Conservation (phyloP, 257 asterid species). For the Misopates orontium region DNA sequence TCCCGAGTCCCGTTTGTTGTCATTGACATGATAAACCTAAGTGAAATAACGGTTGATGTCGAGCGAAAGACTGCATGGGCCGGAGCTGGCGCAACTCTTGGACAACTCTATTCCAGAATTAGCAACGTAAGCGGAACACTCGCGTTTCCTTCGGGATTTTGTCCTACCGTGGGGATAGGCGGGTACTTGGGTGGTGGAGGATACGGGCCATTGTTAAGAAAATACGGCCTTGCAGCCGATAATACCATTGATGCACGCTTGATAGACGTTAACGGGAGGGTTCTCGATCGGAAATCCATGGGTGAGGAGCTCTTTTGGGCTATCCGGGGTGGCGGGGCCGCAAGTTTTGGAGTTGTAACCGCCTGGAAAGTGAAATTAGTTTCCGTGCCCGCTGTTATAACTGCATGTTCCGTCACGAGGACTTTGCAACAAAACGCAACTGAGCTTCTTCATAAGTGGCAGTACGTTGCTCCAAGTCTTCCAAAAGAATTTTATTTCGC, state of each 20-base stretch:
- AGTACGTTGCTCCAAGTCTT: constrained; percentile 20
- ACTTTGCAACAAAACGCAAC: constrained; percentile 23
- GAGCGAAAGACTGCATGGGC: constrained; percentile 31
- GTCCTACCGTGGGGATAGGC: constrained; percentile 29
- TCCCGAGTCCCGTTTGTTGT: constrained; percentile 24
- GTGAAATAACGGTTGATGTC: constrained; percentile 5
- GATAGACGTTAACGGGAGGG: too few relatives aligned
- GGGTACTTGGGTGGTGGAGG: constrained; percentile 37
- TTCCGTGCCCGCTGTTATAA: constrained; percentile 18
- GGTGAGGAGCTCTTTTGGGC: constrained; percentile 41
- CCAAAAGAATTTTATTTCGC: neutral
- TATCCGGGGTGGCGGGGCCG: constrained; percentile 34
- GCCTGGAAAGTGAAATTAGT: constrained; percentile 31
- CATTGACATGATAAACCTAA: constrained; percentile 31
- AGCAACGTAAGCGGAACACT: constrained; percentile 8
- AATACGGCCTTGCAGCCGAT: too few relatives aligned
- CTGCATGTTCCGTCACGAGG: constrained; percentile 10
- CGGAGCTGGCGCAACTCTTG: too few relatives aligned
- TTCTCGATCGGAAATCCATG: too few relatives aligned
- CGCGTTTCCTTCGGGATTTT: constrained; percentile 25
- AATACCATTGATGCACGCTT: too few relatives aligned
- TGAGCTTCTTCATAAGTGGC: constrained; percentile 24
- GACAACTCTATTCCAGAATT: constrained; percentile 22
- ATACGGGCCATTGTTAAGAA: constrained; percentile 14
- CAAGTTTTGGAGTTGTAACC: constrained; percentile 29